phyloP scores from a whole-genome alignment of 495 filamentous ascomycete genomes.

The Bryoglossum gracile region DNA sequence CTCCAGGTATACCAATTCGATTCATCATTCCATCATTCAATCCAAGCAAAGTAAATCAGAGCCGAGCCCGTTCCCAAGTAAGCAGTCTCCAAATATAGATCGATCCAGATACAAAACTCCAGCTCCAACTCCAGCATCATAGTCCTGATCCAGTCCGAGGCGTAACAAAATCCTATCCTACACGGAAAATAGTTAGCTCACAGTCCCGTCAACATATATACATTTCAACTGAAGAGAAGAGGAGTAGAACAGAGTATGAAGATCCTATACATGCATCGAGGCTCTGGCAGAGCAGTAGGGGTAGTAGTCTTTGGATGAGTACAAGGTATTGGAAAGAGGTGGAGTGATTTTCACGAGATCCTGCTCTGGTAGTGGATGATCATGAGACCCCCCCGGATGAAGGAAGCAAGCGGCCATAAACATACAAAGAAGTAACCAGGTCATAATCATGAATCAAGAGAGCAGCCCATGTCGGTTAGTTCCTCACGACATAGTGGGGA shows the following conservation, averaged over 20 bases:
- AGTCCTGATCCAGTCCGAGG: no score
- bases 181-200: neutral
- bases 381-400: no score
- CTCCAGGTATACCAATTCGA: no score
- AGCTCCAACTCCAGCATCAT: no score
- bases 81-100: no score
- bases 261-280: neutral
- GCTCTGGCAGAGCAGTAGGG: neutral
- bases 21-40: no score
- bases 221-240: neutral
- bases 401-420: neutral
- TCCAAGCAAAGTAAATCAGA: no score
- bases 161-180: neutral
- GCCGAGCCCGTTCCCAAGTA: no score
- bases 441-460: neutral
- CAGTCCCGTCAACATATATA: no score
- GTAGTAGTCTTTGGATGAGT: neutral
- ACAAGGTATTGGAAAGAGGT: neutral
- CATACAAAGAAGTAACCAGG: neutral
- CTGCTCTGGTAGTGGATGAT: no score
- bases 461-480: neutral
- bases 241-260: neutral
- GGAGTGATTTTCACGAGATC: neutral
- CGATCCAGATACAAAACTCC: no score
- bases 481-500: slow-evolving; percentile 2